phyloP scores from a whole-genome alignment of 352 stramenopile species.

The Phytophthora ramorum region DNA sequence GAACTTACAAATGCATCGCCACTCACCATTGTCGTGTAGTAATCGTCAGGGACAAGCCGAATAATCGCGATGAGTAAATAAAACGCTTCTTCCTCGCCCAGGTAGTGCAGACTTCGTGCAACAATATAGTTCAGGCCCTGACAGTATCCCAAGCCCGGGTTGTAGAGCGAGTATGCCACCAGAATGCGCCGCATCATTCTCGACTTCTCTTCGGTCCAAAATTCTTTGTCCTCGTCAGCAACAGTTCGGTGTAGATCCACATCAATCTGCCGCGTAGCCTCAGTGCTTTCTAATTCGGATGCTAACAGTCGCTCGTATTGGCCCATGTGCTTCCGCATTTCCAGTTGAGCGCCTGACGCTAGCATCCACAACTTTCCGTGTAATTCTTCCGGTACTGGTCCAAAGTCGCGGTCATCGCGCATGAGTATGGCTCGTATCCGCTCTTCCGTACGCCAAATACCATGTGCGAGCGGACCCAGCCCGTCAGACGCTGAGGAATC shows the following conservation, averaged over 20 bases:
- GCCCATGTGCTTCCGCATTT: conserved; percentile 68
- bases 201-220: conserved; percentile 75
- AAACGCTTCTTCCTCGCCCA: conserved; percentile 82
- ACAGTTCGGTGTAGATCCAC: conserved; percentile 85
- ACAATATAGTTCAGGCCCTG: conserved; percentile 92
- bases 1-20: not conserved
- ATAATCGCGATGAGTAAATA: conserved; percentile 87
- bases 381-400: conserved; percentile 63
- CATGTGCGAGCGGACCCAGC: conserved; percentile 69
- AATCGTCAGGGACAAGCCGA: conserved; percentile 82
- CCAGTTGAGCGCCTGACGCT: conserved; percentile 67
- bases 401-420: conserved; percentile 62
- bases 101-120: conserved; percentile 67
- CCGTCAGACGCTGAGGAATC: conserved; percentile 51
- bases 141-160: conserved; percentile 85
- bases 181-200: conserved; percentile 81
- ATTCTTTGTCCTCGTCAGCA: conserved; percentile 58
- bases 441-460: conserved; percentile 86
- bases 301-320: conserved; percentile 62
- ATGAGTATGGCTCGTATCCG: conserved; percentile 75
- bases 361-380: conserved; percentile 88
- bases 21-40: conserved; percentile 89
- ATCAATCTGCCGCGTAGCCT: conserved; percentile 85
- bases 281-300: conserved; percentile 62
- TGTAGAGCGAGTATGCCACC: conserved; percentile 86